A percentile compares a stretch with the other conserved stretches of the same genome.
Conservation (phyloP, 169 alveolate genomes). For the Plasmodium sp. region DNA sequence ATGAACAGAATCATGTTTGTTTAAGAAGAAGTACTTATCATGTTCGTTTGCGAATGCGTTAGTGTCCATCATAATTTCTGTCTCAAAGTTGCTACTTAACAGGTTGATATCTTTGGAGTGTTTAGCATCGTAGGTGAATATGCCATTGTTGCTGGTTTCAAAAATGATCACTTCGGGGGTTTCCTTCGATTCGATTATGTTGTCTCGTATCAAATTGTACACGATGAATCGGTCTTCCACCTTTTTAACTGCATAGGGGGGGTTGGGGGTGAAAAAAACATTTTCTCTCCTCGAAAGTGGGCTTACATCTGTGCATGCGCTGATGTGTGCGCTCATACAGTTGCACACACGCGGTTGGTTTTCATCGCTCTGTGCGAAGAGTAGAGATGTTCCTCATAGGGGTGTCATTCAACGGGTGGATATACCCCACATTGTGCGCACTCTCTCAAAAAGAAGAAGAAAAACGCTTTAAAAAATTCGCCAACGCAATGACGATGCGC, state of each 20-base stretch:
- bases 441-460: not conserved
- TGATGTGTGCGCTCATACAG: not conserved
- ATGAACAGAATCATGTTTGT: slow-evolving; percentile 19
- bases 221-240: slow-evolving; percentile 26
- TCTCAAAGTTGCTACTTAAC: slow-evolving; percentile 37
- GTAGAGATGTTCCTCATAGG: not conserved
- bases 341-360: not conserved
- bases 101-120: slow-evolving; percentile 31
- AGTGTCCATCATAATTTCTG: slow-evolving; percentile 44
- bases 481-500: not conserved
- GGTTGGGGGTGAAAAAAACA: not conserved
- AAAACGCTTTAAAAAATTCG: not conserved
- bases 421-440: not conserved
- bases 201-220: slow-evolving; percentile 30
- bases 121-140: slow-evolving; percentile 46
- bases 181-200: slow-evolving; percentile 40
- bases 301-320: not conserved
- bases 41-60: slow-evolving; percentile 1
- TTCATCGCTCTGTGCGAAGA: not conserved
- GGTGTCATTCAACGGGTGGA: not conserved
- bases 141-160: slow-evolving; percentile 22
- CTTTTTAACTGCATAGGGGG: slow-evolving; percentile 2
- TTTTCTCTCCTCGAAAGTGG: not conserved
- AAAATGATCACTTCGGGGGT: slow-evolving; percentile 15
- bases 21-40: slow-evolving; percentile 17